Evolutionary conservation across 768 basidiomycete species (phyloP), one percentile per base, ranked within the genome.

Genomic region (Clitopilus hobsonii): DNA sequence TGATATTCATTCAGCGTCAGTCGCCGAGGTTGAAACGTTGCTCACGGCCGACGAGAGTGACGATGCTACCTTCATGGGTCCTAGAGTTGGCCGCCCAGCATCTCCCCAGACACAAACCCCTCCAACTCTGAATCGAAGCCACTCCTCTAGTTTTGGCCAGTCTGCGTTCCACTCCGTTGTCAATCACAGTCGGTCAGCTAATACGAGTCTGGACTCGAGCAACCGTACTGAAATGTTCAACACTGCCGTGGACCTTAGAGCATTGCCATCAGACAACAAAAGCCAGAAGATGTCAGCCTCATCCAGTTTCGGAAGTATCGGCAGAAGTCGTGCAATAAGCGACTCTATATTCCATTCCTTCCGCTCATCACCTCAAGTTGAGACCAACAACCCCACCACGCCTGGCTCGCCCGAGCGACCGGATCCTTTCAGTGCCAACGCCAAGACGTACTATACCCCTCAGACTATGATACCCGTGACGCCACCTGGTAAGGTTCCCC

Each of bases 381-480:
- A 87, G 53, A 86, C 85, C 67, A 80, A 85, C 60, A 84, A 88
- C 67, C 76, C 79, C 38, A 80, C 77, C 0, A 71, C 72, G 1
- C 64, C 72, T 2, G 24, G 38, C 30, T 20, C 64, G 6, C 62
- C 60, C 7, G 57, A 69, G 22, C 52, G 84, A 60, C 85, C 87
- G 6, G 89, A 91, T 65, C 89, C 89, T 2, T 91, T 91, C 69
- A 80, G 82, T 49, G 82, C 81, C 1, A 75, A 88, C 58, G 86
- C 88, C 18, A 85, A 76, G 26, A 88, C 89, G 0, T 91, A 89
- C 63, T 91, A 89, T 63, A 87, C 86, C 0, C 86, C 88, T 1
- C 86, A 87, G 56, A 82, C 83, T 6, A 81, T 86, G 74, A 84
- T 87, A 23, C 87, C 89, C 0, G 74, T 77, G 0, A 86, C 88